Percentiles rank a stretch among this genome's conserved stretches.
phyloP scores from a whole-genome alignment of 1,139 yeast genomes.

The Debaryomyces psychrophilus region DNA sequence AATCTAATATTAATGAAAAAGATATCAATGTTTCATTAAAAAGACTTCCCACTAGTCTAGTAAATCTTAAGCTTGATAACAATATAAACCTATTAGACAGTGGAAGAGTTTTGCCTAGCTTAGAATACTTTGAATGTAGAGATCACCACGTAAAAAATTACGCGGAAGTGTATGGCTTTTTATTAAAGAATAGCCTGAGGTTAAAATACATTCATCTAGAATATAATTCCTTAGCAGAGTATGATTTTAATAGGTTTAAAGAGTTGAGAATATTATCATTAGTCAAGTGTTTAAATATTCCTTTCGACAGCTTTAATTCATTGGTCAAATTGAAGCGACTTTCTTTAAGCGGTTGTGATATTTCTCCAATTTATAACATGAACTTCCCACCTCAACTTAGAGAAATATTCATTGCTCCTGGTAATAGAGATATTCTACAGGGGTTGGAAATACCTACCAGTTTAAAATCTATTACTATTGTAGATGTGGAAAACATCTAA shows the following conservation, averaged over 20 bases:
- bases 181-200: neutral
- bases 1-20: neutral
- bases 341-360: constrained; percentile 4
- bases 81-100: neutral
- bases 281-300: constrained; percentile 2
- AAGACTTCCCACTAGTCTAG: neutral
- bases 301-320: neutral
- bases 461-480: neutral
- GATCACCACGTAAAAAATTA: neutral
- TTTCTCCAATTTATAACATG: constrained; percentile 1
- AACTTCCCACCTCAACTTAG: constrained; percentile 2
- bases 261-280: neutral
- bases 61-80: constrained; percentile 1
- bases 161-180: neutral
- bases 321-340: constrained; percentile 1
- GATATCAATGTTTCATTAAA: neutral
- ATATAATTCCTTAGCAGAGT: neutral
- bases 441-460: neutral
- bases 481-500: neutral
- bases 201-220: constrained; percentile 3
- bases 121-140: constrained; percentile 6
- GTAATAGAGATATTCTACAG: constrained; percentile 4
- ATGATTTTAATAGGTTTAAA: neutral
- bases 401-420: constrained; percentile 3
- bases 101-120: neutral